A percentile compares a stretch with the other conserved stretches of the same genome.
Conservation (phyloP, 495 filamentous ascomycete species). For the Extremus antarcticus region DNA sequence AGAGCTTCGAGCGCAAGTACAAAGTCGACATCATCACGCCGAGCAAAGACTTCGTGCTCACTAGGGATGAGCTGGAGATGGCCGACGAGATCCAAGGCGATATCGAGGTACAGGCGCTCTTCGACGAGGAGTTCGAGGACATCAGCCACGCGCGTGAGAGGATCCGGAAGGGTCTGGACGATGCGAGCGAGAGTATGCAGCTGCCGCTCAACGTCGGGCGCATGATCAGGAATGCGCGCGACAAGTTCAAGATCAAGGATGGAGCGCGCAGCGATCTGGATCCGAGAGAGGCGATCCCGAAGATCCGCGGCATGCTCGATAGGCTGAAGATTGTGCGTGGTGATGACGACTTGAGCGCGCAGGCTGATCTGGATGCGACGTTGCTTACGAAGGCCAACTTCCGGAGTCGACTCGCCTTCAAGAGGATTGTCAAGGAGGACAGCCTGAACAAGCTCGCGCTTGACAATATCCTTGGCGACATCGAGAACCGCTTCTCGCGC, state of each 20-base stretch:
- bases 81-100: slow-evolving; percentile 81
- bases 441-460: slow-evolving; percentile 85
- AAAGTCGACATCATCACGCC: slow-evolving; percentile 91
- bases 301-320: slow-evolving; percentile 63
- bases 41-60: slow-evolving; percentile 37
- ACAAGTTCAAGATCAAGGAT: slow-evolving; percentile 82
- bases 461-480: slow-evolving; percentile 80
- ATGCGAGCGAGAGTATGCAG: slow-evolving; percentile 72
- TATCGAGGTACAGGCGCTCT: slow-evolving; percentile 64
- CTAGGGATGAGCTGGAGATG: slow-evolving; percentile 69
- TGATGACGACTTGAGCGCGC: slow-evolving; percentile 63
- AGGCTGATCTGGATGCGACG: slow-evolving; percentile 82
- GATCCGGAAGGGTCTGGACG: slow-evolving; percentile 50
- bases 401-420: slow-evolving; percentile 82
- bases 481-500: slow-evolving; percentile 74
- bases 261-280: slow-evolving; percentile 76
- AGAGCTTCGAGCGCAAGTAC: slow-evolving; percentile 65
- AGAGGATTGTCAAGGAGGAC: slow-evolving; percentile 72
- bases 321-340: slow-evolving; percentile 76
- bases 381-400: slow-evolving; percentile 83
- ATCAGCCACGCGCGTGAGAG: slow-evolving; percentile 63
- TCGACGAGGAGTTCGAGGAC: slow-evolving; percentile 83
- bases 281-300: slow-evolving; percentile 77
- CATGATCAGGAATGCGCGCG: slow-evolving; percentile 79
- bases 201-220: slow-evolving; percentile 84